Evolutionary conservation across 1,284 basidiomycete species (phyloP).

Genomic region (Salmacisia buchloeana): DNA sequence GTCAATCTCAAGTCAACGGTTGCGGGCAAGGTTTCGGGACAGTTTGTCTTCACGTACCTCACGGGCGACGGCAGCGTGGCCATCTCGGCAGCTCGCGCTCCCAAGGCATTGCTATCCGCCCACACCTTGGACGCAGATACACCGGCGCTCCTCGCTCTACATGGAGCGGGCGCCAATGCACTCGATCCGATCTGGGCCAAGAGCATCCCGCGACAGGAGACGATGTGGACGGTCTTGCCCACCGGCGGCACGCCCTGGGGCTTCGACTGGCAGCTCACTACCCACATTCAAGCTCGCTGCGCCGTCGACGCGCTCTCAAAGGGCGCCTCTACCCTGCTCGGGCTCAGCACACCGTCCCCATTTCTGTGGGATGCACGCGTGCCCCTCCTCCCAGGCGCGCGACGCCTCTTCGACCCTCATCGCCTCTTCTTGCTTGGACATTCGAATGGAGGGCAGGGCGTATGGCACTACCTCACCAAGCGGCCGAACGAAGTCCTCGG

Average conservation of each 20-base stretch:
- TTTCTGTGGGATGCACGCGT: conserved; percentile 7
- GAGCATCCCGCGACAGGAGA: conserved; percentile 59
- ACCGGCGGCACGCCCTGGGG: conserved; percentile 63
- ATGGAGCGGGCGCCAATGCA: conserved; percentile 71
- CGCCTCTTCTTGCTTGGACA: conserved; percentile 70
- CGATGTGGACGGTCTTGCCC: conserved; percentile 68
- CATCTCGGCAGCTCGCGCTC: conserved; percentile 19
- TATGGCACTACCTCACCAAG: conserved; percentile 70
- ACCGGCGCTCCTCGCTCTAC: conserved; percentile 68
- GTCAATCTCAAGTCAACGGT: background rate
- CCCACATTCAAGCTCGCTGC: conserved; percentile 32
- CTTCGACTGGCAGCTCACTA: conserved; percentile 77
- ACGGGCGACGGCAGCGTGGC: conserved; percentile 13
- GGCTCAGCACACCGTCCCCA: background rate
- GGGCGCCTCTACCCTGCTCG: conserved; percentile 57
- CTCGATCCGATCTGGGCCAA: conserved; percentile 50
- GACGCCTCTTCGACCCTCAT: conserved; percentile 13
- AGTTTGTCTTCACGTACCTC: conserved; percentile 17
- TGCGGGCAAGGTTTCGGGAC: conserved; percentile 11
- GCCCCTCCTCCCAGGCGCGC: conserved; percentile 13
- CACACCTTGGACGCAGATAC: conserved; percentile 16
- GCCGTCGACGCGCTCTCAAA: conserved; percentile 60
- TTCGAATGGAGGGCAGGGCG: conserved; percentile 86
- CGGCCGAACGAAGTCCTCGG: conserved; percentile 71
- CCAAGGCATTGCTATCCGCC: conserved; percentile 11